Evolutionary conservation across 1,139 yeast species (phyloP), one percentile per base, ranked within the genome.

Genomic region (Protomyces pachydermus): DNA sequence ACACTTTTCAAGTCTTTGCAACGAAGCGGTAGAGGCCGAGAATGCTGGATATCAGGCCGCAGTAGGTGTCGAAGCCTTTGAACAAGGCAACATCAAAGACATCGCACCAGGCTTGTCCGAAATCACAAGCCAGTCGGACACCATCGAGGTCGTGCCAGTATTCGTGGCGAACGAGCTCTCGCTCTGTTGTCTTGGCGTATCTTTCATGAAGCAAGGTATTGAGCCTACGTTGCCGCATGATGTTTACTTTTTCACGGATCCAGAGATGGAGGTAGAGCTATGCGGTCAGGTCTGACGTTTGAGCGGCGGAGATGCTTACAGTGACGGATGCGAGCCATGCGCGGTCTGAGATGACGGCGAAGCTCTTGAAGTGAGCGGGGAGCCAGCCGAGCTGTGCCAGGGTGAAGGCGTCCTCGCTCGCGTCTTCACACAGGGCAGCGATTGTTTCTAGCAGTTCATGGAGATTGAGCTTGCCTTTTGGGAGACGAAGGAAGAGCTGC

Each of bases 61-160:
- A 58, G 1, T 38, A 55, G 35, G 46, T 50, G 46, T 51, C 54
- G 42, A 58, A 52, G 16, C 62, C 62, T 39, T 42, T 50, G 32
- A 58, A 51, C 12, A 39, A 51, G 18, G 42, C 46, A 32, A 58
- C 56, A 12, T 58, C 62, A 58, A 58, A 58, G 37, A 58, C 62
- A 42, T 52, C 62, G 23, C 62, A 58, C 56, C 56, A 51, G 8
- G 62, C 62, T 28, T 58, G 62, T 28, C 62, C 62, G 20, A 45
- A 38, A 42, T 58, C 62, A 28, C 62, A 58, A 48, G 54, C 46
- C 3, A 45, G 34, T 28, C 56, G 25, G 25, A 58, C 14, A 2
- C 62, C 62, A 52, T 58, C 62, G 48, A 58, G 45, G 45, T 58
- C 62, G 42, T 51, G 54, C 56, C 56, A 58, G 56, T 55, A 58